Percentiles rank a stretch among this genome's conserved stretches.
Evolutionary conservation across 768 basidiomycete genomes (phyloP).

Genomic region (Mycena filopes): DNA sequence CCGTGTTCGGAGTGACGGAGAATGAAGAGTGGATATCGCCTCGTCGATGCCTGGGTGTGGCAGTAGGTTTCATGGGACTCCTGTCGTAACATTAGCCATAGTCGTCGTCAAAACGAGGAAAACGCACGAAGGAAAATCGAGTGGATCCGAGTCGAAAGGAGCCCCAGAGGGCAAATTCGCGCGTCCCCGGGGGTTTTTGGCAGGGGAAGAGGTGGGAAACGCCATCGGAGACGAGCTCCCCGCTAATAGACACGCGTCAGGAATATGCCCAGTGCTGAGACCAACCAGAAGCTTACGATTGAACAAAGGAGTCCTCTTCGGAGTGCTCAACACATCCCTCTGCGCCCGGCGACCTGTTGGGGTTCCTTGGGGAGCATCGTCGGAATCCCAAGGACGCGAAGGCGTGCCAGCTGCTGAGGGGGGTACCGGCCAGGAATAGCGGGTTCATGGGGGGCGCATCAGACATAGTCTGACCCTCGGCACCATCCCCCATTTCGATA

Average conservation of each 20-base stretch:
- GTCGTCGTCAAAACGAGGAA: not conserved
- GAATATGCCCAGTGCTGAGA: constrained; percentile 13
- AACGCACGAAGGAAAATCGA: constrained; percentile 76
- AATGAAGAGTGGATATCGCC: constrained; percentile 93
- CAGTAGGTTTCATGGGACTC: constrained; percentile 60
- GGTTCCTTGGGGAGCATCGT: constrained; percentile 49
- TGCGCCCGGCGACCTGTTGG: constrained; percentile 61
- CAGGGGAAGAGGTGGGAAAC: constrained; percentile 72
- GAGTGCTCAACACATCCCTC: constrained; percentile 65
- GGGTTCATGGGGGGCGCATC: constrained; percentile 55
- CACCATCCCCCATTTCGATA: constrained; percentile 60
- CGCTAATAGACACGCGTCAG: constrained; percentile 43
- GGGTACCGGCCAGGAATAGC: constrained; percentile 66
- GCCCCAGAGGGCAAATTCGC: constrained; percentile 46
- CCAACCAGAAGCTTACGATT: constrained; percentile 50
- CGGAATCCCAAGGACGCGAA: constrained; percentile 48
- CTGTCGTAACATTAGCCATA: constrained; percentile 41
- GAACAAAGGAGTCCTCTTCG: constrained; percentile 64
- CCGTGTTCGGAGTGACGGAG: constrained; percentile 61
- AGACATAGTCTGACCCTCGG: constrained; percentile 50
- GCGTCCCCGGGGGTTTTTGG: constrained; percentile 57
- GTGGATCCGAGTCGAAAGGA: constrained; percentile 69
- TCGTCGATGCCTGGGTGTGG: constrained; percentile 79
- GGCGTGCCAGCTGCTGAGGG: constrained; percentile 65
- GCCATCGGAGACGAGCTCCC: constrained; percentile 72